phyloP scores from a whole-genome alignment of 2,329 filamentous ascomycete genomes.

The Westerdykella sp. region DNA sequence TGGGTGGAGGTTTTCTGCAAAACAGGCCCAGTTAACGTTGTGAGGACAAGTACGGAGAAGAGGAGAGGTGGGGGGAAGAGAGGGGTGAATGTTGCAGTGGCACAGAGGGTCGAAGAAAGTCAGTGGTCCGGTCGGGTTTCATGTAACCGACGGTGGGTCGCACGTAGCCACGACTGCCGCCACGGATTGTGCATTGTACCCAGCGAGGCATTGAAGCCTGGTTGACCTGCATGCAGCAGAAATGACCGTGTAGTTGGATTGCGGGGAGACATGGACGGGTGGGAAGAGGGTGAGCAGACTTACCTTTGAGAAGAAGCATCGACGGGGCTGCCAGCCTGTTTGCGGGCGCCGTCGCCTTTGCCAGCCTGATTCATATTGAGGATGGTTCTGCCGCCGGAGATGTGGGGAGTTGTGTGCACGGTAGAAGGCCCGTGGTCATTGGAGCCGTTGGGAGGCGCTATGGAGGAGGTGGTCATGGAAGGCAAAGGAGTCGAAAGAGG shows the following conservation, averaged over 20 bases:
- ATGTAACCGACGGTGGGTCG: slow-evolving; percentile 31
- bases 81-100: slow-evolving; percentile 13
- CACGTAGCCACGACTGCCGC: slow-evolving; percentile 17
- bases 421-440: slow-evolving; percentile 29
- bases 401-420: slow-evolving; percentile 33
- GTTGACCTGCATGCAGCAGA: slow-evolving; percentile 3
- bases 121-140: slow-evolving; percentile 1
- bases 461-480: slow-evolving; percentile 29
- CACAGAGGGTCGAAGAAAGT: slow-evolving; percentile 16
- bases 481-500: slow-evolving; percentile 6
- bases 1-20: slow-evolving; percentile 46
- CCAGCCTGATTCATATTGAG: slow-evolving; percentile 46
- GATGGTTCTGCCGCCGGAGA: slow-evolving; percentile 38
- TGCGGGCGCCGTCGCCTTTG: slow-evolving; percentile 50
- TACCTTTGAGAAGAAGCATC: slow-evolving; percentile 52
- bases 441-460: slow-evolving; percentile 25
- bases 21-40: slow-evolving; percentile 21
- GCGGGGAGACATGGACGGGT: background rate
- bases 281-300: slow-evolving; percentile 17
- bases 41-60: slow-evolving; percentile 4
- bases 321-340: slow-evolving; percentile 51
- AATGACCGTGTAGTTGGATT: no score
- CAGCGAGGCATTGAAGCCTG: slow-evolving; percentile 15
- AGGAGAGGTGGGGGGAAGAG: slow-evolving; percentile 7
- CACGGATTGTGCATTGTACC: slow-evolving; percentile 2